Base-by-base conservation (phyloP, 2,329 filamentous ascomycete genomes). In the Alternaria longipes region DNA sequence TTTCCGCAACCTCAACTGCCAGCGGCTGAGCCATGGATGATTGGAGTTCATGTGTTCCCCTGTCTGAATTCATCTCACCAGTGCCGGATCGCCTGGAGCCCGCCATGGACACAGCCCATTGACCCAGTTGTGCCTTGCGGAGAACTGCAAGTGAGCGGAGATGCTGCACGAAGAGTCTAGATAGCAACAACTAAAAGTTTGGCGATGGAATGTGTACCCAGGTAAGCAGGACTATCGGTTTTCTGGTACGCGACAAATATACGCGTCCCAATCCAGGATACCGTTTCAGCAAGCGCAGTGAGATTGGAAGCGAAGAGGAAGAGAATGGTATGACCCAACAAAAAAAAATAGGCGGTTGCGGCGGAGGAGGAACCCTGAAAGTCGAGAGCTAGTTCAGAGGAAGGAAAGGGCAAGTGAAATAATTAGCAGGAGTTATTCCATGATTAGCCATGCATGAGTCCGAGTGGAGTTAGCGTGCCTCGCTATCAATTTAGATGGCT, bases 351-450 rank as follows among this genome's bases (percentile, higher is more conserved):
- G 28, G 38, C 22, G 38, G 54, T 28, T 47, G 24, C 34, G 34
- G 24, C 36, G 44, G 38, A 28, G 34, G 22, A 56, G 34, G 16
- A 24, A 47, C 32, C 44, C 24, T 26, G 44, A 12, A 42, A 47
- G 38, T 12, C 34, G 26, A 24, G 47, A 63, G 50, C 59, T 57
- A 62, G 67, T 57, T 61, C 50, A 64, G 60, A 59, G 47, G 63
- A 62, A 60, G 54, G 55, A 60, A 61, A 45, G 58, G 50, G 36
- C 38, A 56, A 53, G 59, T 54, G 42, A 63, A 59, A 70, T 70
- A 66, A 72, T 74, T 72, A 74, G 71, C 66, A 73, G 53, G 71
- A 63, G 59, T 71, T 65, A 65, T 65, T 67, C 65, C 70, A 70
- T 66, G 68, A 69, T 70, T 70, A 69, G 68, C 69, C 24, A 65